Base-by-base conservation (phyloP, 75 land plant species). In the Cunninghamia lanceolata region DNA sequence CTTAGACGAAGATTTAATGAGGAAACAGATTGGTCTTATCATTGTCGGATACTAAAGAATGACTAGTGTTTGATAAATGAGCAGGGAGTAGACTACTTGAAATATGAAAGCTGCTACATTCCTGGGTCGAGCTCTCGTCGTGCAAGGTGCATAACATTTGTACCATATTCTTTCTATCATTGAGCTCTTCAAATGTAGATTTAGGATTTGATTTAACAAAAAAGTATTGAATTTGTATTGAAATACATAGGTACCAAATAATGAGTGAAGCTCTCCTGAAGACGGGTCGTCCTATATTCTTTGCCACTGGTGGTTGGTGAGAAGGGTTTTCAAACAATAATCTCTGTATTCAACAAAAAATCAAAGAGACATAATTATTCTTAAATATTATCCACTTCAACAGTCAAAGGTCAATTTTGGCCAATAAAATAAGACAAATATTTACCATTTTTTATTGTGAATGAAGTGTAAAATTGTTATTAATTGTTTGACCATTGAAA, bases 231-330 rank as follows among this genome's bases (percentile, higher is more conserved):
- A 13, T 45, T 50, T 40, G 17, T 50, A 42, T 59, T 9, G 30
- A 3, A 76, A 14, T n/a, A 40, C 79, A 89, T 14, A 76, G 91
- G 81, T 93, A 89, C 56, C 83, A 70, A 3, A 75, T 38, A 63
- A 93, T 93, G 94, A 87, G 88, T 30, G 83, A 89, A 63, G 91
- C 91, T 14, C 83, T 93, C 15, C 47, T 77, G 25, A 88, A 85
- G 38, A 75, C 89, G 15, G 93, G 94, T 9, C 86, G 90, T 46
- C 73, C 85, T 30, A 91, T 93, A 8, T 88, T 91, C 87, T 93
- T 73, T 87, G 91, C 93, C 42, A 59, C 91, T 66, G 89, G 93
- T 86, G 88, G 87, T 85, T 93, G 94, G 94, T 92, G 87, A 83
- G 86, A 39, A 10, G 42, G 3, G 21, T 19, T 66, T 40, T 30